Evolutionary conservation across 176 grass and related monocot species (phyloP).

Genomic region (Coix lacrymajobi): DNA sequence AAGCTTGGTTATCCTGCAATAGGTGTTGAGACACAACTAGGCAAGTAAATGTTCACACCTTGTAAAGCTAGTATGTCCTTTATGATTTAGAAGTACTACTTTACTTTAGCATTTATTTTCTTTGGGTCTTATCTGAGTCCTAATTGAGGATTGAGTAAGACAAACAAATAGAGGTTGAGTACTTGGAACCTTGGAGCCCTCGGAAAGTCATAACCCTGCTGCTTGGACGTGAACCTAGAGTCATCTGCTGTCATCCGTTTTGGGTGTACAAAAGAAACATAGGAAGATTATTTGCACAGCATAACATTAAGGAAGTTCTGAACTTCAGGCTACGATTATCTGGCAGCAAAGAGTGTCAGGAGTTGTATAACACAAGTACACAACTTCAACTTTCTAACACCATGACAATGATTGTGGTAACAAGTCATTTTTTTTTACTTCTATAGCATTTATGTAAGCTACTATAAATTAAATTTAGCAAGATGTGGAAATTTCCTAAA

Average conservation of each 20-base stretch:
- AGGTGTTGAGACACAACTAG: background rate
- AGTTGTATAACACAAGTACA: background rate
- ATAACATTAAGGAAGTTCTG: background rate
- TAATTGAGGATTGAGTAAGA: background rate
- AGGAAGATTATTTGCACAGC: background rate
- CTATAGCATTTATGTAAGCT: background rate
- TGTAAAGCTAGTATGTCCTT: background rate
- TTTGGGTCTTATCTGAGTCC: background rate
- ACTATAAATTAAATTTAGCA: background rate
- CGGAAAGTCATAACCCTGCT: background rate
- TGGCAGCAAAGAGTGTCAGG: background rate
- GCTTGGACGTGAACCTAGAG: background rate
- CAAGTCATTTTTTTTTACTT: no score
- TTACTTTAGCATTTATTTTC: background rate
- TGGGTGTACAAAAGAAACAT: background rate
- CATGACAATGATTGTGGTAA: no score
- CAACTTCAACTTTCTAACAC: background rate
- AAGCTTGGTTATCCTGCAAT: background rate
- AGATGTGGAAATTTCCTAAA: background rate
- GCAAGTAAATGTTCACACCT: constrained; percentile 3
- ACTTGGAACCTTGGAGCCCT: background rate
- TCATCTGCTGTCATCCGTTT: background rate
- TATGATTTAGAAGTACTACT: constrained; percentile 8
- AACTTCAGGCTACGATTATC: background rate
- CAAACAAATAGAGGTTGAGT: background rate